Base-by-base conservation (phyloP, 805 yeast species). In the Hanseniaspora osmophila region DNA sequence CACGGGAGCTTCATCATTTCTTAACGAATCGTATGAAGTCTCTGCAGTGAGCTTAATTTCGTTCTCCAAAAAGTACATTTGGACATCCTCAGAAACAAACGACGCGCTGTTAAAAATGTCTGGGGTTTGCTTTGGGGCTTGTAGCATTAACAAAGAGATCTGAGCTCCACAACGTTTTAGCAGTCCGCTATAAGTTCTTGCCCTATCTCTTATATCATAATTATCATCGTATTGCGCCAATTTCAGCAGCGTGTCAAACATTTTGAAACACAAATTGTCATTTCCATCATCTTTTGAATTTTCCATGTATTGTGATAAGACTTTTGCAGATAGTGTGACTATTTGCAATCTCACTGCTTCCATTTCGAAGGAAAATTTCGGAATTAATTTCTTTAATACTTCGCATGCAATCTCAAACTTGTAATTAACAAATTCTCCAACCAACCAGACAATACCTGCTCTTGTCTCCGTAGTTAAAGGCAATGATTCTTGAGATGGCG, bases 401-500 rank as follows among this genome's bases (percentile, higher is more conserved):
- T 90, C 96, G 0, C 94, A 88, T 3, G 88, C 80, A 43, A 84
- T 62, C 27, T 62, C 60, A 13, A 70, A 65, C 33, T 67, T 68
- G 29, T 63, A 54, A 13, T 58, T 60, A 0, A 80, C 69, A 57
- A 79, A 80, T 56, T 92, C 96, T 4, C 97, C 96, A 44, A 90
- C 73, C 10, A 90, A 69, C 97, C 97, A 92, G 6, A 90, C 70
- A 10, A 88, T 78, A 41, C 90, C 82, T 1, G 94, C 86, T 51
- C 78, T 75, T 0, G 97, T 94, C 15, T 64, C 61, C 38, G 66
- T 64, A 2, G 60, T 57, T 18, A 68, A 48, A 9, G 55, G 45
- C 27, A 33, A 9, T 49, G 51, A 35, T n/a, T 35, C 32, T 37
- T 22, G 11, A 33, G 37, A 10, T 33, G 29, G 9, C 19, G 7